A percentile compares a stretch with the other conserved stretches of the same genome.
Evolutionary conservation across 345 rosid genomes (phyloP).

Genomic region (Pugionium dolabratum): DNA sequence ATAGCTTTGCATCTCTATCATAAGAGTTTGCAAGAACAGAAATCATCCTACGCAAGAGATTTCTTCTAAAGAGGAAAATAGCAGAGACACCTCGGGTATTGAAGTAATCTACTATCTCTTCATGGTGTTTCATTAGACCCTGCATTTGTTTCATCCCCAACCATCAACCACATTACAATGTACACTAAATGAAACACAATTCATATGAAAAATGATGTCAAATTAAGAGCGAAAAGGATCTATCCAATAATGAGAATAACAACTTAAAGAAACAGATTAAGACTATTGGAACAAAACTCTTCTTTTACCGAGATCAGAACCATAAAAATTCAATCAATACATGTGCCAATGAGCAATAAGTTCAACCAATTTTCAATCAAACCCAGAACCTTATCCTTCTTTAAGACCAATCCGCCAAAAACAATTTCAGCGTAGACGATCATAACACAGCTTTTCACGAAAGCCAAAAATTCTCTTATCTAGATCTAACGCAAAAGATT

Average conservation of each 20-base stretch:
- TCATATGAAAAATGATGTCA: not conserved
- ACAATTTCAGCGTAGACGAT: not conserved
- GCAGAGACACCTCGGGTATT: slow-evolving; percentile 81
- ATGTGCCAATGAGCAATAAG: not conserved
- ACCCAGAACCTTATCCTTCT: slow-evolving; percentile 5
- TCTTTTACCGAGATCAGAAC: not conserved
- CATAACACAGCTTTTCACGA: slow-evolving; percentile 3
- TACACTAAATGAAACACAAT: not conserved
- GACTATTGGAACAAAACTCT: not conserved
- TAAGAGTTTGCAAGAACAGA: slow-evolving; percentile 94
- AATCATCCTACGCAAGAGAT: slow-evolving; percentile 86
- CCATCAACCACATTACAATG: slow-evolving; percentile 24
- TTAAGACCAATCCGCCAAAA: not conserved
- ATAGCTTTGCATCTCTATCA: slow-evolving; percentile 70
- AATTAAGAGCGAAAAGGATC: not conserved
- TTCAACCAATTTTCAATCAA: not conserved
- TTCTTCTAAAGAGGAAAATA: slow-evolving; percentile 87
- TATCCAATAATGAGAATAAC: not conserved
- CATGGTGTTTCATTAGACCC: slow-evolving; percentile 90
- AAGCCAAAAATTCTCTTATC: not conserved
- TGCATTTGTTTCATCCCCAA: slow-evolving; percentile 39
- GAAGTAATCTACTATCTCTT: slow-evolving; percentile 82
- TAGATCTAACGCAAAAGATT: not conserved
- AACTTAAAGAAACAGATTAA: not conserved
- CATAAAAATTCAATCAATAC: slow-evolving; percentile 9